A percentile compares a stretch with the other conserved stretches of the same genome.
Conservation (phyloP, 2,329 filamentous ascomycete genomes). For the Epichloe hybrida region DNA sequence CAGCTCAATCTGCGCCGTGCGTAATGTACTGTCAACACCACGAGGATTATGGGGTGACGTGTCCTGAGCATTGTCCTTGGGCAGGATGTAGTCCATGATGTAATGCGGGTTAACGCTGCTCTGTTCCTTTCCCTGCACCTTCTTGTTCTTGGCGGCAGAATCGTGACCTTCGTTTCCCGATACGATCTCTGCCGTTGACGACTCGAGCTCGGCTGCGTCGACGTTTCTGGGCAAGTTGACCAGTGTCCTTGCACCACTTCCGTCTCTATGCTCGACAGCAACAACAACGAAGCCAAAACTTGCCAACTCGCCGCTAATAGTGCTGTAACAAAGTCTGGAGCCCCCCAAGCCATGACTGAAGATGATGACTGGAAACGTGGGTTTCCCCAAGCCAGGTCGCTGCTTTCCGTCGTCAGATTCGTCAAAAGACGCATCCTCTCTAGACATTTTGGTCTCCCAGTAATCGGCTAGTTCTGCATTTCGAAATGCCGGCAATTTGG, state of each 20-base stretch:
- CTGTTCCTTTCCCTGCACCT: slow-evolving; percentile 16
- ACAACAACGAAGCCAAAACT: slow-evolving; percentile 53
- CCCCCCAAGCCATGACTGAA: slow-evolving; percentile 56
- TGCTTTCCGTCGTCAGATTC: slow-evolving; percentile 9
- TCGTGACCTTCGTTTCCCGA: slow-evolving; percentile 9
- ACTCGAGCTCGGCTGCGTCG: slow-evolving; percentile 18
- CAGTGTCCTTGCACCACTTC: slow-evolving; percentile 46
- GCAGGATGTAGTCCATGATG: slow-evolving; percentile 49
- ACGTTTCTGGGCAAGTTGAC: slow-evolving; percentile 39
- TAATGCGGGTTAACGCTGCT: slow-evolving; percentile 24
- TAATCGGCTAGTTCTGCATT: slow-evolving; percentile 45
- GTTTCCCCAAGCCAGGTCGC: slow-evolving; percentile 17
- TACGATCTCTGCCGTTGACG: slow-evolving; percentile 14
- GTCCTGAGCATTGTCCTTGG: slow-evolving; percentile 37
- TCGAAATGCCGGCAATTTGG: slow-evolving; percentile 49
- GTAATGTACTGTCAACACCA: slow-evolving; percentile 46
- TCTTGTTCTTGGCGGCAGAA: slow-evolving; percentile 18
- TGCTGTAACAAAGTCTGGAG: slow-evolving; percentile 47
- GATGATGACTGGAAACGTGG: slow-evolving; percentile 46
- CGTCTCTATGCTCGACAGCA: slow-evolving; percentile 52
- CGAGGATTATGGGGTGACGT: slow-evolving; percentile 41
- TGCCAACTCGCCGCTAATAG: slow-evolving; percentile 51
- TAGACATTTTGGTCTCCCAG: slow-evolving; percentile 31
- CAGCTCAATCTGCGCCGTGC: slow-evolving; percentile 48
- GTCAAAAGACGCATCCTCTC: slow-evolving; percentile 21